Evolutionary conservation across 2,329 filamentous ascomycete species (phyloP), one percentile per base, ranked within the genome.

Genomic region (Triangularia verruculosa): DNA sequence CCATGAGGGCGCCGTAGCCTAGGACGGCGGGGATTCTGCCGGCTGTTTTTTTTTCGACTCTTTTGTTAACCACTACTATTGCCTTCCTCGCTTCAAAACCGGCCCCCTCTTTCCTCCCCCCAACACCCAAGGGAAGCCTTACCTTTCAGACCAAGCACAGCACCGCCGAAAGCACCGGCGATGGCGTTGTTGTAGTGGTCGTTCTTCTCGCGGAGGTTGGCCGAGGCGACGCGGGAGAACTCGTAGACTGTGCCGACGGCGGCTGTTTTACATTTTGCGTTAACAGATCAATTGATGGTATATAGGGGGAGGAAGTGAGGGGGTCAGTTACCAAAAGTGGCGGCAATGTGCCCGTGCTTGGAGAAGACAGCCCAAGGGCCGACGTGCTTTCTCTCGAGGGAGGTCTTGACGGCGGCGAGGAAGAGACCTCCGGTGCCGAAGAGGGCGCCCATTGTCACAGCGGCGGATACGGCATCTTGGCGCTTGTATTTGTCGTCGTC

Each of bases 141-240:
- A 96, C 93, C 84, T 72, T 83, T 82, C 64, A 96, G 75, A 61
- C 92, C 93, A 54, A 93, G 73, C 61, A 92, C 81, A 52, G 87
- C 81, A 68, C 93, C 93, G 57, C 85, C 87, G 58, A 90, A 80
- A 77, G 95, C 92, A 61, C 92, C 92, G 69, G 88, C 92, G 66
- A 93, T 80, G 47, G 86, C 85, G 62, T 88, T 81, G 77, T 93
- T 95, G 79, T 85, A 89, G 69, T 83, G 80, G 75, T 97, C 93
- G 64, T 97, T 86, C 80, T 90, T 92, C 78, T 93, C 84, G 72
- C 93, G 89, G 69, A 97, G 81, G 79, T 97, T 97, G 76, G 92
- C 91, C 54, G 89, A 83, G 57, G 91, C 90, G 70, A 84, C 85
- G 71, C 85, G 88, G 71, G 88, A 83, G 81, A 97, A 97, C 72